Evolutionary conservation across 2,329 filamentous ascomycete genomes (phyloP), one percentile per base, ranked within the genome.

Genomic region (Septoria petroselini): DNA sequence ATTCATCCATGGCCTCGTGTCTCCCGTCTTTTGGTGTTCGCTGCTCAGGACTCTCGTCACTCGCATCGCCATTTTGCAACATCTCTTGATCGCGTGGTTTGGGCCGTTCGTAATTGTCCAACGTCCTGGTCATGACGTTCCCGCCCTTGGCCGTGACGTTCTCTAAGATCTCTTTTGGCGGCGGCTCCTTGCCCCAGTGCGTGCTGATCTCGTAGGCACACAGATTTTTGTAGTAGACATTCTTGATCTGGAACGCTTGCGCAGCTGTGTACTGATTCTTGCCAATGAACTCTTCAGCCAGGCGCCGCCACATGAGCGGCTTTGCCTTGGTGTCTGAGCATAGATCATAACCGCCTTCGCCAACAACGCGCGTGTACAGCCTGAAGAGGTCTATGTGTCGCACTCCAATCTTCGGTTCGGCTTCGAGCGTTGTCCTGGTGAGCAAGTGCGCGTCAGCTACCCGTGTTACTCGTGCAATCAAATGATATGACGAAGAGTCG

Each of bases 191-290:
- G 46, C 83, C 80, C 71, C 91, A 86, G 34, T 90, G 72, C 8
- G 82, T 85, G 39, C 81, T 81, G 63, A 95, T 93, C 70, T 95
- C 90, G 70, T 86, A 95, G 1, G 90, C 89, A 9, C 74, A 77
- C 29, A 95, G 79, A 62, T 91, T 89, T 69, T 89, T 91, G 75
- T 94, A 94, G 73, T 93, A 95, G 55, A 86, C 83, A 48, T 86
- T 85, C 72, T 95, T 95, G 48, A 95, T 75, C 52, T 86, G 80
- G 71, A 94, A 95, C 11, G 88, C 89, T 52, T 89, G 82, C n/a
- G 88, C 88, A 5, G 88, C 80, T 53, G 88, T 82, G 65, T 91
- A 90, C 62, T 80, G 78, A 48, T 83, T 83, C 64, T 82, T 82
- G 56, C 91, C 80, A 41, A 87, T 82, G 50, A 95, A 84, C 61